phyloP scores from a whole-genome alignment of 257 asterid genomes.

The Gynochthodes officinalis region DNA sequence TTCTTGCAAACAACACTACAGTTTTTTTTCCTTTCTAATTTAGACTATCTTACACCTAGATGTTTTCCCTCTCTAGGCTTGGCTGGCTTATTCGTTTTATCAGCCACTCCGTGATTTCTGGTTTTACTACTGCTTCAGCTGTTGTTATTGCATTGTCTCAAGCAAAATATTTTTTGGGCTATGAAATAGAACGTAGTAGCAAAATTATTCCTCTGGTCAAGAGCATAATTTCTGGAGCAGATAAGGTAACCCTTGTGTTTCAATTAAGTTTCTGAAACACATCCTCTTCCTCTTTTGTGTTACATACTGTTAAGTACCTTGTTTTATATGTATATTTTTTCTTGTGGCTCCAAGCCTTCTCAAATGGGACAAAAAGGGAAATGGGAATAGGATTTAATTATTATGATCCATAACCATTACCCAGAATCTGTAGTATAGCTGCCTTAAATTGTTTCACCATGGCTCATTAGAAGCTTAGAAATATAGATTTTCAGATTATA shows the following conservation, averaged over 20 bases:
- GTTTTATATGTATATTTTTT: neutral
- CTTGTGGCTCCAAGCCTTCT: neutral
- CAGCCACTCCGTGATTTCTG: constrained; percentile 99
- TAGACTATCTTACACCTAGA: constrained; percentile 26
- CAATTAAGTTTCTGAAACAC: constrained; percentile 12
- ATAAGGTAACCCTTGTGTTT: constrained; percentile 52
- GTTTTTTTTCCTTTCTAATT: constrained; percentile 3
- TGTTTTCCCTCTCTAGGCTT: constrained; percentile 58
- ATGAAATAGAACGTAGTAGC: constrained; percentile 90
- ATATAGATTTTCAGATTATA: neutral
- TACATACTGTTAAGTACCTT: neutral
- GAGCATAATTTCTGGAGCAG: constrained; percentile 83
- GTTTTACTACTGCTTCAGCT: constrained; percentile 99
- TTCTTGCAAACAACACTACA: neutral
- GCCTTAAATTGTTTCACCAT: neutral
- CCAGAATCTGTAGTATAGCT: neutral
- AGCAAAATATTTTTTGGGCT: constrained; percentile 95
- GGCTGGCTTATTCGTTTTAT: constrained; percentile 99
- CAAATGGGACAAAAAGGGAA: constrained; percentile 1
- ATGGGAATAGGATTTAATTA: neutral
- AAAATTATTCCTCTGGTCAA: constrained; percentile 76
- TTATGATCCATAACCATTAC: neutral
- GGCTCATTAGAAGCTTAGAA: neutral
- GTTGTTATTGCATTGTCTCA: constrained; percentile 95
- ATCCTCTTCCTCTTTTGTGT: neutral